These are phyloP conservation scores for Eucalyptus grandis DNA, from an alignment of 345 rosid species.

Conservation along the genomic window DNA sequence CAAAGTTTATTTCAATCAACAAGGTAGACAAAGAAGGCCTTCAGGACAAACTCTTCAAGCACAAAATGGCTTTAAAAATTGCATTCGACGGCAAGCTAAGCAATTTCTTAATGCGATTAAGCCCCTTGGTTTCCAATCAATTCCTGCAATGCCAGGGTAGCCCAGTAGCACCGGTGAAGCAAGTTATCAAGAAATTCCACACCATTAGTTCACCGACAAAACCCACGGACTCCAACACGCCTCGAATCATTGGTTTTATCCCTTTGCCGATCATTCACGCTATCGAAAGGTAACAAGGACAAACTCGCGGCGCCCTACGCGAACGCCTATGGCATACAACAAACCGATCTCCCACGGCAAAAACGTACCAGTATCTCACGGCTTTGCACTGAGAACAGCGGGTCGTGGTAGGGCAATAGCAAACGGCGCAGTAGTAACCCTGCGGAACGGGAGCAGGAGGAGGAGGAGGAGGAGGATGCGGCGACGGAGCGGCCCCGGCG, in stretches of 20 bases:
- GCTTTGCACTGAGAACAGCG: constrained; percentile 84
- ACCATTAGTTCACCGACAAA: not conserved
- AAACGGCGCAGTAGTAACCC: constrained; percentile 64
- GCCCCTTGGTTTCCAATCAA: not conserved
- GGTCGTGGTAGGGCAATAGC: constrained; percentile 62
- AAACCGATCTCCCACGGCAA: not conserved
- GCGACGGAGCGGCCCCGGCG: not conserved
- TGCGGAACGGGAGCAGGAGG: not conserved
- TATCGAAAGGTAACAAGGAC: not conserved
- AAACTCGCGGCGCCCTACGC: not conserved
- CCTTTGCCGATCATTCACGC: not conserved
- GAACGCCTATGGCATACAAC: not conserved
- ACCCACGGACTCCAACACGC: not conserved
- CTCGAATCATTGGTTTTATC: not conserved
- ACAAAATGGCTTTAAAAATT: not conserved
- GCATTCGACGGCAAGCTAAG: not conserved
- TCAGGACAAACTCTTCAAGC: not conserved
- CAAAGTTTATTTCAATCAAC: not conserved
- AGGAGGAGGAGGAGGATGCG: not conserved
- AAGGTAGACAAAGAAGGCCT: not conserved
- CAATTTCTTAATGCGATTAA: not conserved
- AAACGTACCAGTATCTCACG: constrained; percentile 73
- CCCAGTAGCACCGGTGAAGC: not conserved
- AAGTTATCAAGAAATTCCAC: not conserved
- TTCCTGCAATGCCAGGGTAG: not conserved